Evolutionary conservation across 148 eudicot genomes (phyloP).

Genomic region (Rhododendron kiyosumense): DNA sequence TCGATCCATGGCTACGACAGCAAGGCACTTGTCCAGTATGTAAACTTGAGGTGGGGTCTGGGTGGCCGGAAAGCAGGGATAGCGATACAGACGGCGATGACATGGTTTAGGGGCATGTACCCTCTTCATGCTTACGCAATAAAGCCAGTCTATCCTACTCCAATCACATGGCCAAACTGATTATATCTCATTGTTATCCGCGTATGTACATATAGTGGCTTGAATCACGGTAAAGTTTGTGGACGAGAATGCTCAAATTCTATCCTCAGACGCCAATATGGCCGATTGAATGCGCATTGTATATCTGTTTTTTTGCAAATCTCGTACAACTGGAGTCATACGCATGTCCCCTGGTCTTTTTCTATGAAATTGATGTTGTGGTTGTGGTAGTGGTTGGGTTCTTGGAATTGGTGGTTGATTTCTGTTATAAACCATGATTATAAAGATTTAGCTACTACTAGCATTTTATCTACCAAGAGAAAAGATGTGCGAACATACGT

Average conservation of each 20-base stretch:
- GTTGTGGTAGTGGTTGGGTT: not conserved
- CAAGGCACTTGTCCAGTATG: constrained; percentile 21
- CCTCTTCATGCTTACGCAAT: not conserved
- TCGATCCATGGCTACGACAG: constrained; percentile 40
- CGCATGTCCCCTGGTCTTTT: not conserved
- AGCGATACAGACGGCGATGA: constrained; percentile 16
- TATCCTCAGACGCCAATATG: not conserved
- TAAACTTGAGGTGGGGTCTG: constrained; percentile 27
- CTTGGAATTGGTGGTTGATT: not conserved
- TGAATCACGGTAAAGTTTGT: not conserved
- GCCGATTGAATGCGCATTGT: not conserved
- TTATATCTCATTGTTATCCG: not conserved
- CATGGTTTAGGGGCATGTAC: constrained; percentile 18
- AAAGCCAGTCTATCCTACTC: constrained; percentile 14
- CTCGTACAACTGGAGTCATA: not conserved
- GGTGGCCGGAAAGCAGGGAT: constrained; percentile 18
- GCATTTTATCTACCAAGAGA: not conserved
- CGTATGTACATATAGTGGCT: not conserved
- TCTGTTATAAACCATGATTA: not conserved
- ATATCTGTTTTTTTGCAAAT: not conserved
- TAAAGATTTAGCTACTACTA: not conserved
- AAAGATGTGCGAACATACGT: not conserved
- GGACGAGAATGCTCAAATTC: not conserved
- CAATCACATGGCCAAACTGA: constrained; percentile 12
- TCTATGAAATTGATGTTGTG: not conserved